These are phyloP conservation scores for Elasticomyces elasticus DNA, from an alignment of 495 filamentous ascomycete species.

Conservation along the genomic window DNA sequence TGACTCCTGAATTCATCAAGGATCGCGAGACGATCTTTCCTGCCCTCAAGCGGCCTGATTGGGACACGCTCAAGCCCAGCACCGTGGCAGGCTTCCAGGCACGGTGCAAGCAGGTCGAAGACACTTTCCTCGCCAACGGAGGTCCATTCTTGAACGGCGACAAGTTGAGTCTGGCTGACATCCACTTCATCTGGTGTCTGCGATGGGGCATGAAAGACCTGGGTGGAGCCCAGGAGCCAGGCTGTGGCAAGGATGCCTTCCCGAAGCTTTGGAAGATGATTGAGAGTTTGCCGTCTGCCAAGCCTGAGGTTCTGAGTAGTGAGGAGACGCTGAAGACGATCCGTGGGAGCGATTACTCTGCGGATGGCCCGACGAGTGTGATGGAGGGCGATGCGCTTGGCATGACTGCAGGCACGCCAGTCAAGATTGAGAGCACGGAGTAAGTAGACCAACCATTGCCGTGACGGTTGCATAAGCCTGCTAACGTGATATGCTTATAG, in stretches of 20 bases:
- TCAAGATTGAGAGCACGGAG: slow-evolving; percentile 21
- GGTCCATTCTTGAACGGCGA: slow-evolving; percentile 13
- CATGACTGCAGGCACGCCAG: slow-evolving; percentile 7
- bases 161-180: slow-evolving; percentile 16
- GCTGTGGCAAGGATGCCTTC: slow-evolving; percentile 18
- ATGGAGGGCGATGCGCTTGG: slow-evolving; percentile 15
- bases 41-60: slow-evolving; percentile 12
- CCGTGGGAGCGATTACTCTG: not conserved
- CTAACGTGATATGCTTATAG: not conserved
- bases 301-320: slow-evolving; percentile 3
- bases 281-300: slow-evolving; percentile 11
- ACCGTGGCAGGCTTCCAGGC: slow-evolving; percentile 13
- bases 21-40: slow-evolving; percentile 25
- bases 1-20: slow-evolving; percentile 17
- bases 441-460: slow-evolving; percentile 3
- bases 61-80: slow-evolving; percentile 9
- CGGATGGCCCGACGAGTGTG: not conserved
- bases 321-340: slow-evolving; percentile 18
- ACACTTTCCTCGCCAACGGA: slow-evolving; percentile 4
- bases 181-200: slow-evolving; percentile 19
- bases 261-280: slow-evolving; percentile 20
- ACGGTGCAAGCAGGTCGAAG: slow-evolving; percentile 11
- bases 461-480: not conserved
- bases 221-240: slow-evolving; percentile 12
- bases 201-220: slow-evolving; percentile 21